Conservation (phyloP, 345 rosid genomes). For the Erucastrum elatum region DNA sequence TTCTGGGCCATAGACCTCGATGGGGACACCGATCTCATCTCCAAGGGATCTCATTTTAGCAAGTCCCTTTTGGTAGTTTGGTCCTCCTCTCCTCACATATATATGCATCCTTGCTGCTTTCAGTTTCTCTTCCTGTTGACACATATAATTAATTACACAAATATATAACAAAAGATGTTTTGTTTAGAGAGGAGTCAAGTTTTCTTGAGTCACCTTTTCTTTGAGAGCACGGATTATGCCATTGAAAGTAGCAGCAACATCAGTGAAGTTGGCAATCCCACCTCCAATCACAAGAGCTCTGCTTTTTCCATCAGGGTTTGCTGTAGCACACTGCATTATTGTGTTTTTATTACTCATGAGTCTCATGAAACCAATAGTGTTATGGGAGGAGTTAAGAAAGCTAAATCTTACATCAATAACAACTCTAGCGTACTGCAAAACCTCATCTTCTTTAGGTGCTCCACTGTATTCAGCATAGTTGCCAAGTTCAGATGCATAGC, state of each 20-base stretch:
- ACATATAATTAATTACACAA: too few species aligned
- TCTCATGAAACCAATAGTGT: not conserved
- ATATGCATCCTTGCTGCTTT: conserved; percentile 42
- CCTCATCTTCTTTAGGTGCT: conserved; percentile 97
- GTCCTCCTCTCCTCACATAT: conserved; percentile 78
- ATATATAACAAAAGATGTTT: not conserved
- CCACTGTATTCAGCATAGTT: conserved; percentile 98
- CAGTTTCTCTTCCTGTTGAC: conserved; percentile 38
- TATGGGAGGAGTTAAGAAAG: not conserved
- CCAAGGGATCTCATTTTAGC: conserved; percentile 87
- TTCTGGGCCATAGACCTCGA: conserved; percentile 87
- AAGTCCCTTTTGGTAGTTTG: conserved; percentile 91
- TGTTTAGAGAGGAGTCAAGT: conserved; percentile 4
- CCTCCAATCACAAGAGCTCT: conserved; percentile 96
- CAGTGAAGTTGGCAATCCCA: conserved; percentile 98
- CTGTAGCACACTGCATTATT: conserved; percentile 75
- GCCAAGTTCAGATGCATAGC: conserved; percentile 85
- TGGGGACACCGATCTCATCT: conserved; percentile 88
- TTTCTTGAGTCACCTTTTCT: conserved; percentile 80
- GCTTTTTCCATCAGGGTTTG: conserved; percentile 82
- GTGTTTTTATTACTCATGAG: not conserved
- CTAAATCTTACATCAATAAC: conserved; percentile 64
- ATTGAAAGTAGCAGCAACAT: conserved; percentile 93
- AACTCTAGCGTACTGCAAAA: conserved; percentile 96
- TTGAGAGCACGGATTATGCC: conserved; percentile 89